A percentile compares a stretch with the other conserved stretches of the same genome.
Conservation (phyloP, 495 filamentous ascomycete species). For the Hamigera avellanea region DNA sequence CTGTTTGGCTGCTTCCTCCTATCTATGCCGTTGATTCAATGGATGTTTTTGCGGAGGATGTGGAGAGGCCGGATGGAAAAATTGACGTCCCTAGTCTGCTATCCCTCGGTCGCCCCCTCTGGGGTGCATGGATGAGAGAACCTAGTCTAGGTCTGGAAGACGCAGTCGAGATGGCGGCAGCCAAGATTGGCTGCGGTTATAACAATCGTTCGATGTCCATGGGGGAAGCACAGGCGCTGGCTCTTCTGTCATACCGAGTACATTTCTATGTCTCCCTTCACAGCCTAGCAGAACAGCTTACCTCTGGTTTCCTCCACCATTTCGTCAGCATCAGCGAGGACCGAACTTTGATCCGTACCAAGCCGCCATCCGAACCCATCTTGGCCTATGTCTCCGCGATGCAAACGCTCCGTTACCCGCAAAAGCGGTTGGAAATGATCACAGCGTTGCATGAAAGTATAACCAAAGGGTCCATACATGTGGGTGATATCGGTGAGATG, state of each 20-base stretch:
- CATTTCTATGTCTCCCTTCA: not conserved
- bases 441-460: not conserved
- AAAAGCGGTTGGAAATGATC: not conserved
- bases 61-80: no score
- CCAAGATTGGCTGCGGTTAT: no score
- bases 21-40: no score
- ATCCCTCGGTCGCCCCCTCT: no score
- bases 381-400: not conserved
- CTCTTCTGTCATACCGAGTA: conserved; percentile 1
- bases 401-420: not conserved
- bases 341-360: not conserved
- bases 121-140: no score
- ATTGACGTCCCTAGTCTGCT: no score
- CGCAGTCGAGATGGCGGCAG: no score
- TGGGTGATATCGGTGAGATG: conserved; percentile 38
- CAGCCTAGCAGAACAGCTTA: conserved; percentile 1
- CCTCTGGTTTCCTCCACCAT: not conserved
- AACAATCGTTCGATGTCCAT: no score
- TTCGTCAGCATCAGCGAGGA: not conserved
- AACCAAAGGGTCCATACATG: not conserved
- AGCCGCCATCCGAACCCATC: conserved; percentile 1
- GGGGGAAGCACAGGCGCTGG: no score
- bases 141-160: no score
- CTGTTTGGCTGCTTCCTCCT: no score
- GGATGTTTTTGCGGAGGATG: no score